Conservation (phyloP, 345 rosid species). For the Salix brachista region DNA sequence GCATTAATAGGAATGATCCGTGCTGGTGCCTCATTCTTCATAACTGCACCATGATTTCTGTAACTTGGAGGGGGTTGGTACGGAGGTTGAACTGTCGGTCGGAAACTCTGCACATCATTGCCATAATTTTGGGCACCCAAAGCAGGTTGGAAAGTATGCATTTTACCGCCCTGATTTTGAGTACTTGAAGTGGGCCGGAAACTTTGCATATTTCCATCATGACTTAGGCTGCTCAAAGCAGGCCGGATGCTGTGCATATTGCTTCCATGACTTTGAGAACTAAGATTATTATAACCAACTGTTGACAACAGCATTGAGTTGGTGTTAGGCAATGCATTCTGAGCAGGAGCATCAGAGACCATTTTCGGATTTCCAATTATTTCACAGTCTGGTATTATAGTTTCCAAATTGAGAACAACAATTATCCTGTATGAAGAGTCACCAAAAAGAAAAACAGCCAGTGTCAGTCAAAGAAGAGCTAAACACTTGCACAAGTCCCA, state of each 20-base stretch:
- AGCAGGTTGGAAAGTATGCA: conserved; percentile 5
- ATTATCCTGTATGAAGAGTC: conserved; percentile 49
- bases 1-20: conserved; percentile 75
- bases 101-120: conserved; percentile 42
- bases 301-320: conserved; percentile 29
- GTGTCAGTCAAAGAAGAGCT: conserved; percentile 6
- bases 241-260: conserved; percentile 11
- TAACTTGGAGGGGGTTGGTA: conserved; percentile 76
- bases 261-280: conserved; percentile 10
- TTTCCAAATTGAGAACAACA: conserved; percentile 82
- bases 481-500: neutral
- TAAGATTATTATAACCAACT: conserved; percentile 23
- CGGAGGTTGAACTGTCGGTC: conserved; percentile 68
- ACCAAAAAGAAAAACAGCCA: conserved; percentile 4
- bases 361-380: conserved; percentile 67
- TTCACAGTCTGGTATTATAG: conserved; percentile 60
- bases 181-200: conserved; percentile 41
- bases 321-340: conserved; percentile 33
- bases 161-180: conserved; percentile 18
- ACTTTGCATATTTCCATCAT: conserved; percentile 32
- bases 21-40: conserved; percentile 91
- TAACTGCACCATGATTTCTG: conserved; percentile 63
- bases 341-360: conserved; percentile 33
- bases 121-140: conserved; percentile 27
- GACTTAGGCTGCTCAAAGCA: conserved; percentile 20